Evolutionary conservation across 2,329 filamentous ascomycete species (phyloP).

Genomic region (Fusarium cicatricum): DNA sequence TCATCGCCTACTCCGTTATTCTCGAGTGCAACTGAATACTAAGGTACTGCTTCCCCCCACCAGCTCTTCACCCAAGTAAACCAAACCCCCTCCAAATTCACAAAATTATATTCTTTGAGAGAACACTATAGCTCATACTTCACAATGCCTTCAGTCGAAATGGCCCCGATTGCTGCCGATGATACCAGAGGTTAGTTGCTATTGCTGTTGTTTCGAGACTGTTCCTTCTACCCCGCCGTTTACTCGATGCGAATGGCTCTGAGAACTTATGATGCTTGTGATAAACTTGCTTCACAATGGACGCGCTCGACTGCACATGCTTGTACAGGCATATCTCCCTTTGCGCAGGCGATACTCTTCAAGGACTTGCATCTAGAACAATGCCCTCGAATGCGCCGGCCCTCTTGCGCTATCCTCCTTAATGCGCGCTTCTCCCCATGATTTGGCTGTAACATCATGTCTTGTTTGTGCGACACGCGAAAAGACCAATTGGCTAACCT

Average conservation of each 20-base stretch:
- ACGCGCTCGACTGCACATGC: neutral
- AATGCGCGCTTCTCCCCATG: neutral
- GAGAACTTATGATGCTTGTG: constrained; percentile 18
- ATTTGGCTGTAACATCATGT: neutral
- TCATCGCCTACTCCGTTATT: constrained; percentile 21
- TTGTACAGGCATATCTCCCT: neutral
- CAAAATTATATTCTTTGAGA: constrained; percentile 19
- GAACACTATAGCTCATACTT: constrained; percentile 29
- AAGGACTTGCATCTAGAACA: neutral
- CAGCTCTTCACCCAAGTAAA: constrained; percentile 17
- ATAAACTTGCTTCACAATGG: neutral
- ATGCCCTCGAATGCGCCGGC: neutral
- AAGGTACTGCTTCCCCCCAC: constrained; percentile 15
- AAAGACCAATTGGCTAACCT: constrained; percentile 27
- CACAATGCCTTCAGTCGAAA: constrained; percentile 50
- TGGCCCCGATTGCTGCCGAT: constrained; percentile 54
- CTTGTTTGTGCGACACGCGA: neutral
- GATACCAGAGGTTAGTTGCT: constrained; percentile 53
- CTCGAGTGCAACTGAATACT: constrained; percentile 20
- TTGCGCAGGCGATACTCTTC: neutral
- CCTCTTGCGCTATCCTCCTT: neutral
- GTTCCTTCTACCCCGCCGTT: neutral
- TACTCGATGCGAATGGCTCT: neutral
- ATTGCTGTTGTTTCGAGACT: neutral
- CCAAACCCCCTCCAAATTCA: constrained; percentile 29